phyloP scores from a whole-genome alignment of 148 eudicot species.

The Silene uniflora region DNA sequence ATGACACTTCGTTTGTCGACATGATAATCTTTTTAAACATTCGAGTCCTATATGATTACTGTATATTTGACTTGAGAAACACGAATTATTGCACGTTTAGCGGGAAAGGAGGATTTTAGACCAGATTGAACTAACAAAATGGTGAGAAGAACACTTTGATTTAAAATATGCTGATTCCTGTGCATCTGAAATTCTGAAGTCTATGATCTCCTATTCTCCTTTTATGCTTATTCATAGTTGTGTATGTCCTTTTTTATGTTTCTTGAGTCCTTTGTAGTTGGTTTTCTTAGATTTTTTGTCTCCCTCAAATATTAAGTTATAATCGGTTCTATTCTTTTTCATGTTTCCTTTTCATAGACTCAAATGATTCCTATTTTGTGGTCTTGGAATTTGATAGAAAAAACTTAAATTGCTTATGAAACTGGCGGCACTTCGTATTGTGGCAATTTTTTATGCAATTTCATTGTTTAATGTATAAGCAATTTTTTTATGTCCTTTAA shows the following conservation, averaged over 20 bases:
- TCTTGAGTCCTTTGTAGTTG: neutral
- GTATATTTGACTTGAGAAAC: neutral
- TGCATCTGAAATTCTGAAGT: neutral
- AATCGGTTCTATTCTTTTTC: neutral
- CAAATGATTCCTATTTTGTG: neutral
- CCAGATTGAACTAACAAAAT: neutral
- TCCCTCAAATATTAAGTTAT: neutral
- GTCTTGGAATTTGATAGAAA: too few relatives aligned
- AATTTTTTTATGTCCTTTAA: neutral
- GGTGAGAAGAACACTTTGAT: neutral
- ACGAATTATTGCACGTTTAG: neutral
- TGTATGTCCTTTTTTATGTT: neutral
- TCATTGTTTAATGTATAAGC: neutral
- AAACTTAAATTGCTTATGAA: too few relatives aligned
- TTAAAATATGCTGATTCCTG: neutral
- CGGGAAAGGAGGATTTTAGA: neutral
- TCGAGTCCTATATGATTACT: neutral
- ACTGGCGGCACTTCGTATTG: neutral
- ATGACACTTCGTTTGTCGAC: too few relatives aligned
- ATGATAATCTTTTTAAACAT: neutral
- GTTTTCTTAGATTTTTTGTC: neutral
- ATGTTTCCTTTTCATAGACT: too few relatives aligned
- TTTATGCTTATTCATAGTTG: neutral
- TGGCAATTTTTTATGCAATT: neutral
- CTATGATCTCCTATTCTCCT: neutral